Evolutionary conservation across 2,329 filamentous ascomycete genomes (phyloP).

Genomic region (Colletotrichum sp.): DNA sequence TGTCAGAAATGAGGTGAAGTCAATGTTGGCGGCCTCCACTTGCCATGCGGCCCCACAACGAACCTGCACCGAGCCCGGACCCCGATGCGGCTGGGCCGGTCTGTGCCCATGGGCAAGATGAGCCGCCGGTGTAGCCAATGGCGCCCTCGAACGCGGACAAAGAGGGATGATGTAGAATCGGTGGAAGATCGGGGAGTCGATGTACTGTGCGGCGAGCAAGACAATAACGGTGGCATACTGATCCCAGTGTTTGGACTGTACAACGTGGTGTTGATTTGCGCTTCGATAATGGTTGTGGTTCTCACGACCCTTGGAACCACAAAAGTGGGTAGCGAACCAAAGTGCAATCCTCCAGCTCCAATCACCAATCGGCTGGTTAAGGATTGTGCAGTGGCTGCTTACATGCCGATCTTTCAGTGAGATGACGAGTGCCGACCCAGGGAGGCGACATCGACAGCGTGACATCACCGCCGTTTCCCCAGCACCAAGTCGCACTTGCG

Average conservation of each 20-base stretch:
- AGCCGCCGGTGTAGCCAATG: neutral
- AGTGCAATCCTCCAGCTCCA: neutral
- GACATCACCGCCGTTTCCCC: neutral
- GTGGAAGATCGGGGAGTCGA: neutral
- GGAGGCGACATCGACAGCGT: neutral
- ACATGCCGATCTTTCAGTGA: neutral
- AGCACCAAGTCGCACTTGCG: too few species aligned
- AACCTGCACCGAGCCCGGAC: too few species aligned
- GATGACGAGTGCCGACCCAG: neutral
- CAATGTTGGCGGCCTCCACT: neutral
- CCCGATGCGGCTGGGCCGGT: too few species aligned
- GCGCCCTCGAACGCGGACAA: rapidly evolving
- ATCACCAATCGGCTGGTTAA: neutral
- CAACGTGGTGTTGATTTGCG: rapidly evolving
- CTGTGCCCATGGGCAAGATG: neutral
- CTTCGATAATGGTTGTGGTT: neutral
- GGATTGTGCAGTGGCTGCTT: neutral
- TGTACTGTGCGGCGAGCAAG: neutral
- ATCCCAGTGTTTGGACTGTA: rapidly evolving
- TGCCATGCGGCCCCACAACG: too few species aligned
- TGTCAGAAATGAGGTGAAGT: neutral
- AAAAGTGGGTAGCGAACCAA: rapidly evolving
- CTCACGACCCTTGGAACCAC: rapidly evolving
- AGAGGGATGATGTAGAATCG: rapidly evolving
- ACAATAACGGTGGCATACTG: rapidly evolving